Base-by-base conservation (phyloP, 495 filamentous ascomycete species). In the Saxophila tyrrhenica region DNA sequence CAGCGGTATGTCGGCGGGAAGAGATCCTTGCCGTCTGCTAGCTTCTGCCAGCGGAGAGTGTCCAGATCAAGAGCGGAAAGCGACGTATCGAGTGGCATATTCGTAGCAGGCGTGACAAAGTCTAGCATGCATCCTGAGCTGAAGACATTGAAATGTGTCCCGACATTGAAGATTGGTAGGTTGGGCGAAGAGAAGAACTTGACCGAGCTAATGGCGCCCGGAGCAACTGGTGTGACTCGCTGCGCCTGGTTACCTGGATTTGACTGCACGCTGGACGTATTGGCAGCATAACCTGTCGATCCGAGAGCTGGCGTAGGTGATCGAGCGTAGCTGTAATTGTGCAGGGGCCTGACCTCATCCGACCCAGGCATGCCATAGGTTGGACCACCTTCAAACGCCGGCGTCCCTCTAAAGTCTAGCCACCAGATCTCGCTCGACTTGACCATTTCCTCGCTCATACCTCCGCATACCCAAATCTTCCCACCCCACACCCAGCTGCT, bases 391-490 rank as follows among this genome's bases (percentile, higher is more conserved):
- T 89, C 85, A 57, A 94, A 89, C 46, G 84, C 85, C 32, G 85
- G 91, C 55, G 79, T 89, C 52, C 82, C 87, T 66, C 92, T 92
- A 52, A 97, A 76, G 69, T 98, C 92, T 39, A 98, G 73, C 86
- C 91, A 96, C 84, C 89, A 95, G 25, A 98, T 77, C 68, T 98
- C 92, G 39, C 87, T 89, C 48, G 84, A 86, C 62, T 91, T 87
- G 67, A 95, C 90, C 89, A 95, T 94, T 55, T 95, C 89, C 53
- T 89, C 87, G 47, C 85, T 87, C 49, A 97, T 72, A 21, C 92
- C 92, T 35, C 92, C 92, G 70, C 91, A 96, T n/a, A 96, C 89
- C 91, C 91, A 98, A 25, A 98, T 81, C 29, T 87, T 80, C 39
- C 86, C 89, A 50, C 83, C 81, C 85, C 89, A 95, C 42, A 95